Percentiles rank a stretch among this genome's conserved stretches.
Conservation (phyloP, 2,329 filamentous ascomycete genomes). For the Podosphaera fusca region DNA sequence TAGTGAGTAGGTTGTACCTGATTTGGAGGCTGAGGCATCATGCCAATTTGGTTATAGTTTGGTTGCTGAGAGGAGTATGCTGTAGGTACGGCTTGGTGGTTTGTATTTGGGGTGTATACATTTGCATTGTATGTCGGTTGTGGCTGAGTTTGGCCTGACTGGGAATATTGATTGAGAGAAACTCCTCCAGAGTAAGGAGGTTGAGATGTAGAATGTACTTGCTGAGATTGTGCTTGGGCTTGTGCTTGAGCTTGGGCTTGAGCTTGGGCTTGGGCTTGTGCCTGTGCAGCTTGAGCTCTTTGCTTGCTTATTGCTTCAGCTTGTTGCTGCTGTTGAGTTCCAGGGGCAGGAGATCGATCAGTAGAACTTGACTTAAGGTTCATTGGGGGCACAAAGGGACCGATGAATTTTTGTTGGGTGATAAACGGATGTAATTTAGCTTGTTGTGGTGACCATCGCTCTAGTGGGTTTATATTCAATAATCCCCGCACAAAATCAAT, state of each 20-base stretch:
- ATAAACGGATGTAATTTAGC: slow-evolving; percentile 96
- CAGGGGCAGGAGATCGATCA: slow-evolving; percentile 72
- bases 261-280: slow-evolving; percentile 20
- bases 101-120: slow-evolving; percentile 46
- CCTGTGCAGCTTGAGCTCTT: slow-evolving; percentile 35
- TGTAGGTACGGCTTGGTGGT: slow-evolving; percentile 37
- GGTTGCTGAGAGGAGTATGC: slow-evolving; percentile 54
- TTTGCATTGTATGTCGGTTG: slow-evolving; percentile 49
- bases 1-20: slow-evolving; percentile 46
- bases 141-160: slow-evolving; percentile 24
- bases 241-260: slow-evolving; percentile 22
- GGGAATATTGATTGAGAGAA: slow-evolving; percentile 26
- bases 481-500: slow-evolving; percentile 94
- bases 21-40: slow-evolving; percentile 36
- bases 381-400: slow-evolving; percentile 91
- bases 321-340: slow-evolving; percentile 87
- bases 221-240: neutral
- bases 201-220: slow-evolving; percentile 26
- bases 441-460: slow-evolving; percentile 94
- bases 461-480: slow-evolving; percentile 81
- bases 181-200: slow-evolving; percentile 35
- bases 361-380: slow-evolving; percentile 73
- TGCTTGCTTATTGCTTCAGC: slow-evolving; percentile 88
- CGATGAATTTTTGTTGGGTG: slow-evolving; percentile 91
- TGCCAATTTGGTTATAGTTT: slow-evolving; percentile 46